phyloP scores from a whole-genome alignment of 2,329 filamentous ascomycete genomes.

The Cladophialophora bantiana region DNA sequence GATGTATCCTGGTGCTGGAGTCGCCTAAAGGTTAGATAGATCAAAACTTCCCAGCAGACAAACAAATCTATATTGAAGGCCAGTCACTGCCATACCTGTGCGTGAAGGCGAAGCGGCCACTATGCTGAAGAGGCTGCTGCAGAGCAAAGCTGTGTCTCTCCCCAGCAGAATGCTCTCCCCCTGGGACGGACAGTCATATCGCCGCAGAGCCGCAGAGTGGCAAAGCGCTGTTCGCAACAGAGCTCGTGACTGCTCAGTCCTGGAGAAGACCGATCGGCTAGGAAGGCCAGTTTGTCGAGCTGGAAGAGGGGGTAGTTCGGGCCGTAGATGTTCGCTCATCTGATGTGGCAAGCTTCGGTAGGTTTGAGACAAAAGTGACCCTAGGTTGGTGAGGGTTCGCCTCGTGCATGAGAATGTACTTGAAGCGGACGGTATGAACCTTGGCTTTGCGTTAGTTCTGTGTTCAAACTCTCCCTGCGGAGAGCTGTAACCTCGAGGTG shows the following conservation, averaged over 20 bases:
- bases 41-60: background rate
- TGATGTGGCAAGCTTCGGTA: conserved; percentile 25
- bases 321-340: conserved; percentile 23
- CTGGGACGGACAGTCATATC: background rate
- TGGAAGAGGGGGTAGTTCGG: conserved; percentile 14
- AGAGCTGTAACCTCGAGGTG: background rate
- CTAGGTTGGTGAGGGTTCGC: conserved; percentile 12
- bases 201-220: conserved; percentile 17
- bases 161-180: background rate
- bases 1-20: background rate
- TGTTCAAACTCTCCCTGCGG: background rate
- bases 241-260: background rate
- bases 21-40: background rate
- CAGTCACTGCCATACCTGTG: background rate
- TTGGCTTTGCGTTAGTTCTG: conserved; percentile 4
- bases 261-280: background rate
- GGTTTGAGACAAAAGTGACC: conserved; percentile 11
- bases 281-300: background rate
- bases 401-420: background rate
- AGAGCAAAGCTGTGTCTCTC: background rate
- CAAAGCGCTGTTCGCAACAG: background rate
- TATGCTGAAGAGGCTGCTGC: background rate
- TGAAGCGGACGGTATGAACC: background rate
- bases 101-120: too few relatives aligned
- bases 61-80: background rate